Base-by-base conservation (phyloP, 768 basidiomycete species). In the Rhodotorula graminis region DNA sequence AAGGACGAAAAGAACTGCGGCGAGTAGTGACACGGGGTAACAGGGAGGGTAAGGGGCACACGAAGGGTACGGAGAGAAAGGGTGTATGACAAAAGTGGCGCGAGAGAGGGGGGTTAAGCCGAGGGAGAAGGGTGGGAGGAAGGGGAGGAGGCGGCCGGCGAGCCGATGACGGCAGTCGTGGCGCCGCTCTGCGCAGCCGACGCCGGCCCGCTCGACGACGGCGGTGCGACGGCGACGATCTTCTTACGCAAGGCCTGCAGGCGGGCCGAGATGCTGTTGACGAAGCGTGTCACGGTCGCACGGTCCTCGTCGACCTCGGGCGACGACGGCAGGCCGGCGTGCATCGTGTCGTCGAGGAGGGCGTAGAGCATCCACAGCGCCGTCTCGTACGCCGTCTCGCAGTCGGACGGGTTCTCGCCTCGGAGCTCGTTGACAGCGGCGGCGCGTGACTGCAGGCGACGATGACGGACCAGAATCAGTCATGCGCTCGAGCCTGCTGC, bases 381-480 rank as follows among this genome's bases (percentile, higher is more conserved):
- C 77, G 92, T 92, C 78, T 97, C 94, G 81, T 98, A 99, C 50
- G 95, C 84, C 80, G 89, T 90, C 83, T 96, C 92, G 80, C 93
- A 94, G 78, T 92, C 90, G 74, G 90, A 86, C 0, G 90, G 88
- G 42, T 86, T 86, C 57, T 84, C 84, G 52, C 92, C 91, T 19
- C 91, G 83, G 0, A 97, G 85, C 79, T 98, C 95, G 77, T 93
- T 92, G 59, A 90, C 85, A 2, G 95, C 94, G 52, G 94, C 94
- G 0, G 88, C 90, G 11, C 94, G 90, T 76, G 93, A 94, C 94
- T 97, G 82, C 7, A 47, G 18, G 55, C 29, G 29, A 16, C 29
- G 12, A 25, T 4, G 44, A 18, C 14, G 44, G 8, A 27, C 5
- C 7, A 16, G 57, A 47, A 57, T 53, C 49, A 55, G 14, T 53